These are phyloP conservation scores for Penstemon eatonii DNA, from an alignment of 257 asterid species.

Conservation along the genomic window DNA sequence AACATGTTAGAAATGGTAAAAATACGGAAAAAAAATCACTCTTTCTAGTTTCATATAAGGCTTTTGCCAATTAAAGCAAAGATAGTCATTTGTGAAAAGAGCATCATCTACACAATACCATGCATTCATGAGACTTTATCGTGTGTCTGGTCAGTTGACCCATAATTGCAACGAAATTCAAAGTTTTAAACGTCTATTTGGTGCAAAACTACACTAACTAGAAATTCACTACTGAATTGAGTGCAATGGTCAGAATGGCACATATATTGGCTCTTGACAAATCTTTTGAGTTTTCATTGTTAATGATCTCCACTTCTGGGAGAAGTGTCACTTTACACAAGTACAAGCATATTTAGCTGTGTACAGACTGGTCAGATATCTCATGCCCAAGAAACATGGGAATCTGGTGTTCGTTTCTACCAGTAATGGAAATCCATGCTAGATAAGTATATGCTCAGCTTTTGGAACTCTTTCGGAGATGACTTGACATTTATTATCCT, in stretches of 20 bases:
- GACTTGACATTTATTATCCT: not conserved
- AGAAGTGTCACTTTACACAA: not conserved
- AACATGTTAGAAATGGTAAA: conserved; percentile 1
- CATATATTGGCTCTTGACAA: not conserved
- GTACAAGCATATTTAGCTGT: not conserved
- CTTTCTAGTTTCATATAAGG: conserved; percentile 5
- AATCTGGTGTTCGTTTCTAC: not conserved
- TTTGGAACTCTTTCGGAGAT: conserved; percentile 2
- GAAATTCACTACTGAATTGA: not conserved
- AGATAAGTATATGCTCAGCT: not conserved
- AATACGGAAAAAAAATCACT: not conserved
- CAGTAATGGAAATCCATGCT: conserved; percentile 7
- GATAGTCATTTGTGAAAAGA: not conserved
- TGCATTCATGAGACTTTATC: not conserved
- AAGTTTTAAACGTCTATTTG: not conserved
- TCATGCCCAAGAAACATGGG: not conserved
- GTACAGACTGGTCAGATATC: not conserved
- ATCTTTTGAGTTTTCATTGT: not conserved
- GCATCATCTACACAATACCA: not conserved
- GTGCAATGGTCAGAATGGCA: not conserved
- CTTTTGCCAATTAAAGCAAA: conserved; percentile 7
- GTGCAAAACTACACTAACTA: not conserved
- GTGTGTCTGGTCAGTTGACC: not conserved
- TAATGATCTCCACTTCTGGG: not conserved
- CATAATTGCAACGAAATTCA: not conserved